Percentiles rank a stretch among this genome's conserved stretches.
Evolutionary conservation across 768 basidiomycete species (phyloP).

Genomic region (Saitozyma sp.): DNA sequence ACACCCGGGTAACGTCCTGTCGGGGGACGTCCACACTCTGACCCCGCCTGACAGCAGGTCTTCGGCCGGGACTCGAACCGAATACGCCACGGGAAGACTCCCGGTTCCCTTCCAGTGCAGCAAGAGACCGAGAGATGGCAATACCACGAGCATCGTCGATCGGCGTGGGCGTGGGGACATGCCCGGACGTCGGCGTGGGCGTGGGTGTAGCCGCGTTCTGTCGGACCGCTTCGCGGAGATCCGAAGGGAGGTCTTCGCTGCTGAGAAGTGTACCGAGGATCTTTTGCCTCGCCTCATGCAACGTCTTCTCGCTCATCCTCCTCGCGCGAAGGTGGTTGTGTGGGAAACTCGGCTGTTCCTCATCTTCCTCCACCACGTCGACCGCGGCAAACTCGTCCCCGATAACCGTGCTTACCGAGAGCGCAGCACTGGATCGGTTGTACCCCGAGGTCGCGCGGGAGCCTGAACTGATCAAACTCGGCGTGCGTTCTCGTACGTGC

Average conservation of each 20-base stretch:
- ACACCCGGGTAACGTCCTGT: conserved; percentile 18
- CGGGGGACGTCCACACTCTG: no score
- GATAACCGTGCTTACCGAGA: conserved; percentile 21
- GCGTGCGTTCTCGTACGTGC: conserved; percentile 32
- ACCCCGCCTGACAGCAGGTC: no score
- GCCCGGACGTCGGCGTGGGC: no score
- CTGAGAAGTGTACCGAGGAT: conserved; percentile 32
- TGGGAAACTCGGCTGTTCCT: conserved; percentile 4
- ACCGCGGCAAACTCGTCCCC: conserved; percentile 26
- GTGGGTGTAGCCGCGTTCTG: no score
- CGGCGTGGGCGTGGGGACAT: no score
- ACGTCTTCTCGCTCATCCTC: conserved; percentile 31
- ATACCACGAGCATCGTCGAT: conserved; percentile 3
- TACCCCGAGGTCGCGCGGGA: conserved; percentile 34
- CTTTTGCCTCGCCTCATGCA: conserved; percentile 38
- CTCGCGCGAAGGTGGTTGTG: conserved; percentile 19
- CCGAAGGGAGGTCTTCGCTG: conserved; percentile 31
- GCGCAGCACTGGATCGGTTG: conserved; percentile 31
- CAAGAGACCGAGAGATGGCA: conserved; percentile 32
- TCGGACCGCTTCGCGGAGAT: conserved; percentile 13
- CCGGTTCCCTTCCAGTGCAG: conserved; percentile 33
- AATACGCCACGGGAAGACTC: conserved; percentile 2
- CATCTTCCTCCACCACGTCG: conserved; percentile 25
- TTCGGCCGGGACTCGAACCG: neutral
- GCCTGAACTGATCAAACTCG: conserved; percentile 33